phyloP scores from a whole-genome alignment of 2,329 filamentous ascomycete species.

The Raffaelea ambrosiae region DNA sequence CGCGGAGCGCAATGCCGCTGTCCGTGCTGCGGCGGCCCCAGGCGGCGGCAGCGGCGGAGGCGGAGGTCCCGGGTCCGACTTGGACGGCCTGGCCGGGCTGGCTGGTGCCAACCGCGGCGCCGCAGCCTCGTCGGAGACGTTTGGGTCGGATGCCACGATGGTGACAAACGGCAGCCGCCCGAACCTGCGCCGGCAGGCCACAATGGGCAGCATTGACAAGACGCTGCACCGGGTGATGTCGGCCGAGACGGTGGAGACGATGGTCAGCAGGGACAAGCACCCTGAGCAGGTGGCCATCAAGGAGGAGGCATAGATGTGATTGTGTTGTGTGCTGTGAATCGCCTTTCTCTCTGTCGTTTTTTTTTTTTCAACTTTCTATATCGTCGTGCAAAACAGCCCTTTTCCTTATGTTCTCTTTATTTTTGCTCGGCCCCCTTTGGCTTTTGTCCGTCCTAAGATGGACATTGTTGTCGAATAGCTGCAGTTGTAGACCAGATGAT shows the following conservation, averaged over 20 bases:
- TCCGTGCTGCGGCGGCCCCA: too few species aligned
- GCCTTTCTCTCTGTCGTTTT: not conserved
- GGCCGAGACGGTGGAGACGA: slow-evolving; percentile 2
- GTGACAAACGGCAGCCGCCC: not conserved
- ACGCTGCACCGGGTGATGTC: slow-evolving; percentile 3
- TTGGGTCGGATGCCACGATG: too few species aligned
- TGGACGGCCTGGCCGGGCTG: not conserved
- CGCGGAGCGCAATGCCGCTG: too few species aligned
- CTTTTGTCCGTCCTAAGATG: too few species aligned
- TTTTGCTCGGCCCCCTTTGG: not conserved
- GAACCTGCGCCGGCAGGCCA: not conserved
- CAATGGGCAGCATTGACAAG: slow-evolving; percentile 5
- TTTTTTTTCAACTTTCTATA: too few species aligned
- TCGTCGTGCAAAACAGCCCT: not conserved
- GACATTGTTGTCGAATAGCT: too few species aligned
- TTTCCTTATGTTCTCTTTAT: not conserved
- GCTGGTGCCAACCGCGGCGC: not conserved
- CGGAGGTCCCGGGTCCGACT: not conserved
- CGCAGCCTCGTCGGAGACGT: not conserved
- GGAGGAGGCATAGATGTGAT: too few species aligned
- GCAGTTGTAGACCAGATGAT: too few species aligned
- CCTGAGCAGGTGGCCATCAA: too few species aligned
- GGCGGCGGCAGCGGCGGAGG: too few species aligned
- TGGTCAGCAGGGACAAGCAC: too few species aligned
- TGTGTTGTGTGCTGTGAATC: not conserved